These are phyloP conservation scores for Microascus cirrosus DNA, from an alignment of 2,329 filamentous ascomycete species.

Conservation along the genomic window DNA sequence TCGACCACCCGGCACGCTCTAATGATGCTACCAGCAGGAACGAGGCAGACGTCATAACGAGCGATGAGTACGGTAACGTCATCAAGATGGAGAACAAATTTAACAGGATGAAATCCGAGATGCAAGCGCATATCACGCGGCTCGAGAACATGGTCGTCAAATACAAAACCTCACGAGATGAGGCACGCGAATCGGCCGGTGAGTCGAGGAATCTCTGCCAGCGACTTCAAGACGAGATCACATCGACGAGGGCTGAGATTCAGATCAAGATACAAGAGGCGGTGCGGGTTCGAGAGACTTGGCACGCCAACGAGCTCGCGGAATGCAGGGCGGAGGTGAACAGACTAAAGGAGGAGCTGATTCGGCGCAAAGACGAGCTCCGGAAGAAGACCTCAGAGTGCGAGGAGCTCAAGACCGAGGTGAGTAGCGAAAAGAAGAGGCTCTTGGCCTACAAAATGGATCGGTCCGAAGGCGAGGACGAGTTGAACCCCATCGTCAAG, in stretches of 20 bases:
- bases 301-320: neutral
- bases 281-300: neutral
- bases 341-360: neutral
- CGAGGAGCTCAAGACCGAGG: neutral
- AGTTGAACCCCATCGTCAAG: neutral
- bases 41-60: neutral
- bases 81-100: neutral
- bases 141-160: neutral
- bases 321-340: neutral
- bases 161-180: neutral
- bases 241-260: neutral
- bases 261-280: neutral
- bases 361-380: neutral
- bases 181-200: neutral
- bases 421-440: neutral
- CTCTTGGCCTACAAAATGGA: neutral
- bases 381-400: neutral
- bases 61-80: neutral
- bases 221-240: neutral
- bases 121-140: neutral
- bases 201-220: neutral
- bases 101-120: neutral
- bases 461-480: neutral
- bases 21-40: neutral
- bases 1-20: neutral